phyloP scores from a whole-genome alignment of 2,329 filamentous ascomycete species.

The Phyllosticta citriasiana region DNA sequence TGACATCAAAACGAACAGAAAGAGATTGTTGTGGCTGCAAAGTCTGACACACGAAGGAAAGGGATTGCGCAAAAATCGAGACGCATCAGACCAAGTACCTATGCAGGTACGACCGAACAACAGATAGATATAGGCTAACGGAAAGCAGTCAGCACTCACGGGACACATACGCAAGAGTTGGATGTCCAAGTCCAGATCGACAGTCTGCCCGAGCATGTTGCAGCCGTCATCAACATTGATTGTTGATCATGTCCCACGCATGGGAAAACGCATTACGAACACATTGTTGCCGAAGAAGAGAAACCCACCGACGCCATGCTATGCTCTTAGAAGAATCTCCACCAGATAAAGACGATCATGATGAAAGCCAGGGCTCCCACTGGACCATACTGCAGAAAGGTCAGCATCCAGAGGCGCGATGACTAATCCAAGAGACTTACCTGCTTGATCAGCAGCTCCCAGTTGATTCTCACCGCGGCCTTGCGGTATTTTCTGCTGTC shows the following conservation, averaged over 20 bases:
- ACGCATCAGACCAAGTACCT: background rate
- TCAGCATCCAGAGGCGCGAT: background rate
- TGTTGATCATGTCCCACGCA: background rate
- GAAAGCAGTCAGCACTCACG: background rate
- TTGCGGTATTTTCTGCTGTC: constrained; percentile 91
- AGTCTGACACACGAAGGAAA: background rate
- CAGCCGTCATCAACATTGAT: background rate
- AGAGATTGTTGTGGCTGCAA: background rate
- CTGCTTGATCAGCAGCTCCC: constrained; percentile 92
- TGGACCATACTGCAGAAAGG: constrained; percentile 61
- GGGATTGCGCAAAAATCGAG: background rate
- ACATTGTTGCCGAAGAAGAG: constrained; percentile 4
- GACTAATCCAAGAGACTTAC: constrained; percentile 29
- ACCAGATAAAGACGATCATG: constrained; percentile 79
- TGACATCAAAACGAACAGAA: background rate
- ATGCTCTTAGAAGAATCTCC: constrained; percentile 69
- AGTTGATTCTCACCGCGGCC: constrained; percentile 92
- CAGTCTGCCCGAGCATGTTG: background rate
- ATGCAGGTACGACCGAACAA: background rate
- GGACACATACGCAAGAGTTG: background rate
- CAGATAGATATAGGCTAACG: background rate
- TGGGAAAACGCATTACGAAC: constrained; percentile 2
- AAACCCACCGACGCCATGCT: constrained; percentile 9
- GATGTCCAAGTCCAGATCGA: background rate
- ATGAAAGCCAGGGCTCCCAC: constrained; percentile 73